Evolutionary conservation across 495 filamentous ascomycete species (phyloP).

Genomic region (Penicillium coprophilum): DNA sequence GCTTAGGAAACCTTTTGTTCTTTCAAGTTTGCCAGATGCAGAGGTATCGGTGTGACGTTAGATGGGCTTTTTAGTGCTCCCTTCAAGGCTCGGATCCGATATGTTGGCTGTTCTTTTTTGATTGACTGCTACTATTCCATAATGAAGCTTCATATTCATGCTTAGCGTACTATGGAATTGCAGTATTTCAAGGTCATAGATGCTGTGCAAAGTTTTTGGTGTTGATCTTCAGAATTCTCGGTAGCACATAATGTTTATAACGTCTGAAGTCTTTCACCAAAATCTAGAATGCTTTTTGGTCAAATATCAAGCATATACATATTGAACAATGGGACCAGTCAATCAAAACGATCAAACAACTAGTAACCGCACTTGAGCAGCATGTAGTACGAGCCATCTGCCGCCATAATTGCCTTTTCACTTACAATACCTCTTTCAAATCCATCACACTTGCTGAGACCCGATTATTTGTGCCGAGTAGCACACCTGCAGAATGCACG

Average conservation of each 20-base stretch:
- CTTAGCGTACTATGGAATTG: too few species aligned
- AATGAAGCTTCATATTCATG: too few species aligned
- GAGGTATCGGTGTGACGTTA: too few species aligned
- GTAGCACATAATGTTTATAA: too few species aligned
- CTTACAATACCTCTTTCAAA: conserved; percentile 18
- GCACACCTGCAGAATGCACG: conserved; percentile 32
- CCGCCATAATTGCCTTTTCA: neutral
- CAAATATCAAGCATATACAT: neutral
- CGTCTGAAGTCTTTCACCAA: neutral
- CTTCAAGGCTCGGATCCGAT: too few species aligned
- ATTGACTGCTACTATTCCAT: too few species aligned
- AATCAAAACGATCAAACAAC: neutral
- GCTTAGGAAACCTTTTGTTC: conserved; percentile 17
- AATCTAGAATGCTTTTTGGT: neutral
- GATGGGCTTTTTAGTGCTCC: too few species aligned
- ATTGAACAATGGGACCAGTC: neutral
- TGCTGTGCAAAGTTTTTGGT: neutral
- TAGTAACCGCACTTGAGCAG: neutral
- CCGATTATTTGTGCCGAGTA: conserved; percentile 25
- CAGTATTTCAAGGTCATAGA: too few species aligned
- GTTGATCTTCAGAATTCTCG: too few species aligned
- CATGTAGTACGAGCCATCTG: neutral
- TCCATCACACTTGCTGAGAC: conserved; percentile 38
- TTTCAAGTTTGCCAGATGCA: neutral
- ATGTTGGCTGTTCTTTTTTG: too few species aligned